Evolutionary conservation across 2,329 filamentous ascomycete genomes (phyloP).

Genomic region (Diaporthe longicolla): DNA sequence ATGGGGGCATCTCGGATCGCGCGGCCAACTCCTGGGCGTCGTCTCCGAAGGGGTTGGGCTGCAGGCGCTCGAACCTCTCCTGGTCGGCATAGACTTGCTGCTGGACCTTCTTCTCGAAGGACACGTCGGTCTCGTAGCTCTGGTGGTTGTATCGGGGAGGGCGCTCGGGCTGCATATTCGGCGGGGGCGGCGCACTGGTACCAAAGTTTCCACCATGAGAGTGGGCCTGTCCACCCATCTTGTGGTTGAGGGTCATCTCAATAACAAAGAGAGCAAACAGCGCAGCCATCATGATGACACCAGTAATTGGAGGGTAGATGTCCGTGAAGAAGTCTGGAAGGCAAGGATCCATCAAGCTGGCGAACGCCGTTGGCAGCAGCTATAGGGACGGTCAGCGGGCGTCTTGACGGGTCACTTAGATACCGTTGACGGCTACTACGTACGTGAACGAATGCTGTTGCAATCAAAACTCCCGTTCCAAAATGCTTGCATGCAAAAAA

Average conservation of each 20-base stretch:
- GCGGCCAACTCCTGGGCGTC: conserved; percentile 48
- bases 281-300: conserved; percentile 75
- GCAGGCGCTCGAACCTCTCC: conserved; percentile 37
- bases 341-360: conserved; percentile 65
- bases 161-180: conserved; percentile 46
- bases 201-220: conserved; percentile 71
- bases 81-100: conserved; percentile 42
- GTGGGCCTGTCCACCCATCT: conserved; percentile 66
- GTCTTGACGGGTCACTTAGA: not conserved
- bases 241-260: conserved; percentile 73
- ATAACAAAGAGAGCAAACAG: conserved; percentile 74
- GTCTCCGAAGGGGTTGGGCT: conserved; percentile 47
- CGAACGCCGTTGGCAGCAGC: conserved; percentile 73
- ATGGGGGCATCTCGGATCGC: conserved; percentile 68
- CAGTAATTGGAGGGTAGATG: conserved; percentile 72
- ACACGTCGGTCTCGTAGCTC: conserved; percentile 54
- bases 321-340: conserved; percentile 72
- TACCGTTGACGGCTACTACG: conserved; percentile 44
- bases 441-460: conserved; percentile 81
- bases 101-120: conserved; percentile 42
- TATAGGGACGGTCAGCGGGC: conserved; percentile 44
- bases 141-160: conserved; percentile 50
- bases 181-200: conserved; percentile 47
- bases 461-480: conserved; percentile 79
- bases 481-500: conserved; percentile 77